A percentile compares a stretch with the other conserved stretches of the same genome.
Conservation (phyloP, 345 rosid species). For the Xanthoceras sorbifolium region DNA sequence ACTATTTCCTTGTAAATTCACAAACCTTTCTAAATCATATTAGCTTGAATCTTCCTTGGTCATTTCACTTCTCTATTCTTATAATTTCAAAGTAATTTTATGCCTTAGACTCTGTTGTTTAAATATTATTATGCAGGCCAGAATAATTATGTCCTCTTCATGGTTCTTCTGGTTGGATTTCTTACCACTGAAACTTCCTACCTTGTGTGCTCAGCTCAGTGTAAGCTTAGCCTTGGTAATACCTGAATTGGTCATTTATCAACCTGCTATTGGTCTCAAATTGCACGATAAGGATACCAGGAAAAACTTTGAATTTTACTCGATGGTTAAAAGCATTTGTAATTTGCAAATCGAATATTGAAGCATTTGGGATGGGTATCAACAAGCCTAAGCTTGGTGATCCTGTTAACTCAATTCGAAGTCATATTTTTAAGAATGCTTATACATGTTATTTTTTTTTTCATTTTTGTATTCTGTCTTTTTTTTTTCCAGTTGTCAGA, state of each 20-base stretch:
- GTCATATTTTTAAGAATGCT: not conserved
- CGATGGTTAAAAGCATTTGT: not conserved
- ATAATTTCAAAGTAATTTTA: too few species aligned
- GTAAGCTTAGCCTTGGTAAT: conserved; percentile 39
- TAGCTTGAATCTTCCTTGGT: not conserved
- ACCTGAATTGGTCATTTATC: not conserved
- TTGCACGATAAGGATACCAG: not conserved
- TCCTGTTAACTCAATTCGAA: not conserved
- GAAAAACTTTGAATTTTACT: not conserved
- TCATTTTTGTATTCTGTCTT: not conserved
- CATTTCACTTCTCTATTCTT: conserved; percentile 1
- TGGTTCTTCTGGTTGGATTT: conserved; percentile 62
- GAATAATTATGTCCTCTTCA: conserved; percentile 52
- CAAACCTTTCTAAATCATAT: not conserved
- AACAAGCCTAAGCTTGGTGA: not conserved
- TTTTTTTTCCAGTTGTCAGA: conserved; percentile 34
- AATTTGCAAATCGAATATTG: not conserved
- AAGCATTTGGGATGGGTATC: not conserved
- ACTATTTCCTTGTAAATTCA: not conserved
- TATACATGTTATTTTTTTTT: not conserved
- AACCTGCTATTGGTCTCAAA: not conserved
- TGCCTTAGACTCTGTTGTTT: not conserved
- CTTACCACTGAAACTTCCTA: conserved; percentile 53
- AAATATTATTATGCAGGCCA: conserved; percentile 43
- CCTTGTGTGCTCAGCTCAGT: conserved; percentile 35